These are phyloP conservation scores for Candida sanyaensis DNA, from an alignment of 1,139 yeast genomes.

Conservation along the genomic window DNA sequence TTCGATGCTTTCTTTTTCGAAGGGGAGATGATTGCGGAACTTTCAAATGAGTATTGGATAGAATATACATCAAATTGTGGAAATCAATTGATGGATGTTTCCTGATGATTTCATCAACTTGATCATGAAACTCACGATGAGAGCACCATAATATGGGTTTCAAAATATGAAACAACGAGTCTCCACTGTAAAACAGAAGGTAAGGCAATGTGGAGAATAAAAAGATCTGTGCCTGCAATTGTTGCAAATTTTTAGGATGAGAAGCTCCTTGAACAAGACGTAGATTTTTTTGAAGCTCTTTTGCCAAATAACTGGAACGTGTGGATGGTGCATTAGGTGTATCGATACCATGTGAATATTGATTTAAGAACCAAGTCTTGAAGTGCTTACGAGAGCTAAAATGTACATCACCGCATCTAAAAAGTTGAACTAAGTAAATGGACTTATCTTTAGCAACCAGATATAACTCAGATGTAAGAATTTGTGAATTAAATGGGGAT, in stretches of 20 bases:
- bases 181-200: background rate
- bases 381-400: background rate
- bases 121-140: background rate
- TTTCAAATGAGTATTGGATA: background rate
- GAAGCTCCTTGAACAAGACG: background rate
- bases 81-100: background rate
- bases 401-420: background rate
- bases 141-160: background rate
- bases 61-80: background rate
- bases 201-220: background rate
- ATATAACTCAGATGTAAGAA: background rate
- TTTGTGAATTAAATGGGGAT: background rate
- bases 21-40: background rate
- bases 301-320: background rate
- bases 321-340: background rate
- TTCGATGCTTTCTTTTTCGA: too few relatives aligned
- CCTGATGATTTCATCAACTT: background rate
- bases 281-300: background rate
- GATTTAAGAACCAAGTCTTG: background rate
- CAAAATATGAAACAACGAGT: background rate
- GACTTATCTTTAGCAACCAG: background rate
- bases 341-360: background rate
- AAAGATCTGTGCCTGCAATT: background rate
- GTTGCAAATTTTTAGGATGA: background rate
- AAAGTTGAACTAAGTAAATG: background rate